Conservation (phyloP, 495 filamentous ascomycete genomes). For the Neurospora tetraspora region DNA sequence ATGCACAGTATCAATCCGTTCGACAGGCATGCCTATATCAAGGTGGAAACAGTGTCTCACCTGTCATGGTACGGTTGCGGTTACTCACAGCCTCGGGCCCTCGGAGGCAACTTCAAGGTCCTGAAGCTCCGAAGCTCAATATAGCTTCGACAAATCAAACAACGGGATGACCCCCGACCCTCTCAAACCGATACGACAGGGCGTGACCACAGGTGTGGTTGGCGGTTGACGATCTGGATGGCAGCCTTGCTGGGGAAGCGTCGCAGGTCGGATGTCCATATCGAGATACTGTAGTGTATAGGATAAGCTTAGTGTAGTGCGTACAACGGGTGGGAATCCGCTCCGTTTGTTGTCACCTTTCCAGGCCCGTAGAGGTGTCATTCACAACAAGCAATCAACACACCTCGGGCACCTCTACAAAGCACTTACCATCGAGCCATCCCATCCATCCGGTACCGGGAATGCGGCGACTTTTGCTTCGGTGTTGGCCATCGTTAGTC, state of each 20-base stretch:
- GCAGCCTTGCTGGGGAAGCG: neutral
- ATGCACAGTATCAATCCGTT: neutral
- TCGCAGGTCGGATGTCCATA: neutral
- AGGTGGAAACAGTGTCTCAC: neutral
- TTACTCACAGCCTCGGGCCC: neutral
- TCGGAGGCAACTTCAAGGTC: neutral
- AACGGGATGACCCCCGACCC: neutral
- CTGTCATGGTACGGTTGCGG: neutral
- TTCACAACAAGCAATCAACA: neutral
- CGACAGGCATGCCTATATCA: neutral
- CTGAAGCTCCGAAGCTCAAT: neutral
- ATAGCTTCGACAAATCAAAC: neutral
- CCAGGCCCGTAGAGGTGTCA: neutral
- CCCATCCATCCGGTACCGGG: neutral
- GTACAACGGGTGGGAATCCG: neutral
- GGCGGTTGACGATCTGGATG: neutral
- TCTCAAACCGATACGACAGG: neutral
- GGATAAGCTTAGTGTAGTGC: neutral
- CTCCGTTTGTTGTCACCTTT: neutral
- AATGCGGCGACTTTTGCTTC: neutral
- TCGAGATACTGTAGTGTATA: neutral
- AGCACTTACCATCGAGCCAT: neutral
- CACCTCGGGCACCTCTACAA: neutral
- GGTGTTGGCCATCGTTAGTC: neutral
- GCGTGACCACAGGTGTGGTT: neutral